Percentiles rank a stretch among this genome's conserved stretches.
These are phyloP conservation scores for Nidula microcarpa DNA, from an alignment of 768 basidiomycete species.

Conservation along the genomic window DNA sequence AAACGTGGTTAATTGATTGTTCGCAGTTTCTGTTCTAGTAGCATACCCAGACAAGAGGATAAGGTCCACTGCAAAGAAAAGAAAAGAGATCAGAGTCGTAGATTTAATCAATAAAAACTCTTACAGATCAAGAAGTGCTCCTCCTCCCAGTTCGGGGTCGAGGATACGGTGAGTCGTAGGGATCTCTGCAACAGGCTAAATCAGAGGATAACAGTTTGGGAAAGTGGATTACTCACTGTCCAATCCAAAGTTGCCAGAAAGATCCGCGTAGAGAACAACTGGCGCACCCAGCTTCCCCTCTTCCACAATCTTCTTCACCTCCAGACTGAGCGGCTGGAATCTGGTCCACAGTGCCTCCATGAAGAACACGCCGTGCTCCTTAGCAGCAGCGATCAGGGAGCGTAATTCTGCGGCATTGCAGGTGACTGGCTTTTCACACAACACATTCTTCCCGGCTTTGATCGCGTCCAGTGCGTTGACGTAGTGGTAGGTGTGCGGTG, in stretches of 20 bases:
- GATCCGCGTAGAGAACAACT: constrained; percentile 67
- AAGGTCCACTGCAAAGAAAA: constrained; percentile 58
- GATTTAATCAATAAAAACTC: constrained; percentile 15
- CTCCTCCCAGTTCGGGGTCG: constrained; percentile 77
- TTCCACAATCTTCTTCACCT: constrained; percentile 62
- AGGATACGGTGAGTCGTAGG: constrained; percentile 73
- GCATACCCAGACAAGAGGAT: constrained; percentile 76
- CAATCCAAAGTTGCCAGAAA: constrained; percentile 68
- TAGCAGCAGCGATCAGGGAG: constrained; percentile 70
- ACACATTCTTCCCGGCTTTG: constrained; percentile 77
- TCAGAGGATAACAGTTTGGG: not conserved
- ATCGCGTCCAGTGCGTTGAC: constrained; percentile 72
- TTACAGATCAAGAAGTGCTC: constrained; percentile 81
- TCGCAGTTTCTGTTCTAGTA: too few species aligned
- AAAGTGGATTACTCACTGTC: constrained; percentile 42
- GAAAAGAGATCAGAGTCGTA: not conserved
- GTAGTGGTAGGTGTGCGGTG: constrained; percentile 85
- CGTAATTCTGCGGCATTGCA: constrained; percentile 71
- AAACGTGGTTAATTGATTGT: not conserved
- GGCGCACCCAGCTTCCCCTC: constrained; percentile 65
- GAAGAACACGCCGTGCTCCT: constrained; percentile 77
- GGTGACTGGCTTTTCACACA: constrained; percentile 89
- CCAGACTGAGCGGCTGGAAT: constrained; percentile 67
- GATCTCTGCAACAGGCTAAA: constrained; percentile 38
- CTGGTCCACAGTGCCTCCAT: constrained; percentile 94